Conservation (phyloP, 768 basidiomycete species). For the Podaxis rugospora region DNA sequence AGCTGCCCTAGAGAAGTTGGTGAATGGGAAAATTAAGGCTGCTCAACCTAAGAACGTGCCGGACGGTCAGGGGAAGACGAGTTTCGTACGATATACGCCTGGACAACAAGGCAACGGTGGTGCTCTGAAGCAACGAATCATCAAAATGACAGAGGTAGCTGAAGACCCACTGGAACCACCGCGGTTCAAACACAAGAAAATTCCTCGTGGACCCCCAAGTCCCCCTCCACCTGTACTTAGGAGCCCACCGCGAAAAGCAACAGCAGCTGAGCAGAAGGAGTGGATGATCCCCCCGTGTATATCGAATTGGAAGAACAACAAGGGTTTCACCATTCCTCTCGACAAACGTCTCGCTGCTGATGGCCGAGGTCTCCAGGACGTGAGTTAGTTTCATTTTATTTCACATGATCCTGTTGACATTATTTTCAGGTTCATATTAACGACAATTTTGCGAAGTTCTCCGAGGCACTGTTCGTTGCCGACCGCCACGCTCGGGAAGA, state of each 20-base stretch:
- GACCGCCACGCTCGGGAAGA: slow-evolving; percentile 98
- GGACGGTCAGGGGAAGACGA: slow-evolving; percentile 75
- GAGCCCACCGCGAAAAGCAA: slow-evolving; percentile 93
- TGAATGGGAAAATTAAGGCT: slow-evolving; percentile 95
- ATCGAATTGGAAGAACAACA: slow-evolving; percentile 99
- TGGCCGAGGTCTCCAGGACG: slow-evolving; percentile 97
- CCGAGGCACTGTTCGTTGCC: slow-evolving; percentile 91
- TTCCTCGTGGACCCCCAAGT: slow-evolving; percentile 92
- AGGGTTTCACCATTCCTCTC: slow-evolving; percentile 98
- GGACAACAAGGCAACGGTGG: slow-evolving; percentile 73
- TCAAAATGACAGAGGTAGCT: slow-evolving; percentile 98
- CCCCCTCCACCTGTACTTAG: slow-evolving; percentile 95
- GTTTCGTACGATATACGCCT: slow-evolving; percentile 95
- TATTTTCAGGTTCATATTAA: slow-evolving; percentile 85
- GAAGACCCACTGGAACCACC: slow-evolving; percentile 98
- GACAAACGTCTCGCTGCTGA: slow-evolving; percentile 98
- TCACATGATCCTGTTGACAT: neutral
- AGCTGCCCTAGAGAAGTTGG: slow-evolving; percentile 88
- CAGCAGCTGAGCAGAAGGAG: slow-evolving; percentile 96
- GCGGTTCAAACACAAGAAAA: slow-evolving; percentile 98
- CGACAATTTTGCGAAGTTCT: slow-evolving; percentile 98
- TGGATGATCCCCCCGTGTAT: slow-evolving; percentile 99
- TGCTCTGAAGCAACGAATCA: slow-evolving; percentile 89
- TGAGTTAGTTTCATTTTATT: slow-evolving; percentile 35
- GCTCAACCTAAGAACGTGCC: slow-evolving; percentile 96